Evolutionary conservation across 805 yeast genomes (phyloP), one percentile per base, ranked within the genome.

Genomic region (Maudiozyma bulderi): DNA sequence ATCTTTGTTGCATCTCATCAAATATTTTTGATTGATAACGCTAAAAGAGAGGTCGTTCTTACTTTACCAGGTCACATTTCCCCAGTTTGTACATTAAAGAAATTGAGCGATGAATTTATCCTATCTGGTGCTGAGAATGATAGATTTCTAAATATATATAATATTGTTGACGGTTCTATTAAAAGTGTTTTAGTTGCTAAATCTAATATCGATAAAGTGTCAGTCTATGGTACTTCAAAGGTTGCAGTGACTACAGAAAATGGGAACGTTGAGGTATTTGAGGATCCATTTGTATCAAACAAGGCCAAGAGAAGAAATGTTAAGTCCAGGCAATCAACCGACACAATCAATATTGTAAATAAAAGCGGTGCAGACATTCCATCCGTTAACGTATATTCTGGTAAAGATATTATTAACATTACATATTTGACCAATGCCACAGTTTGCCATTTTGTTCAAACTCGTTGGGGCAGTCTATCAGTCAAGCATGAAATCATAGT

Each of bases 11-110:
- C 86, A 2, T 81, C 91, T 2, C 86, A 86, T 55, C 74, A 82
- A 38, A 73, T 86, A 5, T 75, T 74, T 53, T 63, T 85, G 48
- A 65, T 81, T 28, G 78, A 80, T 57, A 59, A 70, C 9, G 56
- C 65, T 6, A 60, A 52, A 31, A 71, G 51, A 40, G 65, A 67
- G 47, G 66, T 79, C 2, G 65, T 74, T 14, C 72, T 70, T 55
- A 73, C 81, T 1, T 80, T 78, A 60, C 88, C 95, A 1, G 95
- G 91, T 30, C 95, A 87, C 61, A 78, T 86, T 32, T 75, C 85
- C 15, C 82, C 88, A 4, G 75, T 87, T 40, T 65, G 78, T 10
- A 65, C 82, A 9, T 49, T 74, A 37, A 67, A 74, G 6, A 60
- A 73, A 15, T 32, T 64, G 35, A 52, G 58, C 8, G 42, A 64